Evolutionary conservation across 805 yeast genomes (phyloP), one percentile per base, ranked within the genome.

Genomic region (Aciculoconidium aculeatum): DNA sequence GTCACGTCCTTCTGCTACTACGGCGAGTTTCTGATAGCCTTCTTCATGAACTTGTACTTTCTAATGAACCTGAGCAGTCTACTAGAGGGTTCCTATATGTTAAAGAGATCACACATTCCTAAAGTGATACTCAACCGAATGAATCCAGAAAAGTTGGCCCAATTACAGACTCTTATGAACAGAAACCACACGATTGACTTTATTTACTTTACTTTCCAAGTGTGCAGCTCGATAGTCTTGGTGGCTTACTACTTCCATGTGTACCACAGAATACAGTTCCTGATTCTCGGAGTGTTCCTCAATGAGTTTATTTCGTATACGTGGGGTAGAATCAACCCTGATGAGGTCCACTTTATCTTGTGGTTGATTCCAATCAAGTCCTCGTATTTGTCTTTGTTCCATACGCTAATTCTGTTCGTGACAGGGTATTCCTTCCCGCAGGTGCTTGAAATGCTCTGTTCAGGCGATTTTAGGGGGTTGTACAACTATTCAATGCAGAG

Each of bases 261-360:
- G n/a, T n/a, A 37, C 51, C 4, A 26, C 41, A 11, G 46, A 42
- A 5, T 36, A 31, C 23, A 34, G 7, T 33, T 47, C 15, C 27
- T 63, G 11, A 45, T 48, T 15, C 40, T 64, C 26, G 72, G 75
- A 3, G 47, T 57, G 2, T 45, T 58, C 11, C 49, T 75, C 15
- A 49, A 48, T 21, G 56, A 53, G 16, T 43, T 53, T 5, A 36
- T 73, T 23, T 42, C 63, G 6, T 73, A 67, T 39, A 49, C 73
- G 16, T 63, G 73, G 65, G 58, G 75, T 3, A 54, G 73, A 16
- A 58, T 65, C 11, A 58, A 63, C 34, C 71, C 73, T 3, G 58
- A 58, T 19, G 51, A 54, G 10, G 52, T 55, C 19, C 40, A 72
- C 11, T 42, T 59, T 4, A 36, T 70, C 17, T 40, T 70, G 35